A percentile compares a stretch with the other conserved stretches of the same genome.
Conservation (phyloP, 2,329 filamentous ascomycete species). For the Colletotrichum sublineola region DNA sequence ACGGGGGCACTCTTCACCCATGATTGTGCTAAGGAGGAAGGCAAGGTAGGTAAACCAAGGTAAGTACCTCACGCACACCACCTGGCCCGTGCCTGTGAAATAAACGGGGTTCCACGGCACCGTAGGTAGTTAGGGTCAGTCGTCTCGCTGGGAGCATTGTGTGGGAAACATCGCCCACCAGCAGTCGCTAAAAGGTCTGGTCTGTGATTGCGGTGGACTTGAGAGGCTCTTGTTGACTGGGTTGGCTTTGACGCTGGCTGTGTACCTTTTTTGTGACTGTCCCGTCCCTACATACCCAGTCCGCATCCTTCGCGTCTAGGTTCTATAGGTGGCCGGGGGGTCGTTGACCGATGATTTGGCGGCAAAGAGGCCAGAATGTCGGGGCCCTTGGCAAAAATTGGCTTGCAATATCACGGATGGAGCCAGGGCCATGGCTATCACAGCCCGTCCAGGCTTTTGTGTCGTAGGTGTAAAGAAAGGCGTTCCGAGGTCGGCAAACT, state of each 20-base stretch:
- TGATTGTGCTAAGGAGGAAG: neutral
- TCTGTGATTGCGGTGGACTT: constrained; percentile 16
- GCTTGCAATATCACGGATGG: neutral
- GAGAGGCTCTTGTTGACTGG: constrained; percentile 17
- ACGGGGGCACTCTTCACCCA: neutral
- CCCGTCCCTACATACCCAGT: constrained; percentile 5
- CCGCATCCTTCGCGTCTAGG: neutral
- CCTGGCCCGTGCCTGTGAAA: neutral
- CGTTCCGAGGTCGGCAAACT: constrained; percentile 11
- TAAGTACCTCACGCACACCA: neutral
- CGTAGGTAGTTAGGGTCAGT: neutral
- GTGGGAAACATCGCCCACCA: neutral
- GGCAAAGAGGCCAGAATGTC: neutral
- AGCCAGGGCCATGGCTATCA: neutral
- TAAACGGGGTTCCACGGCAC: constrained; percentile 19
- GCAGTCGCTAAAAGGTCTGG: constrained; percentile 25
- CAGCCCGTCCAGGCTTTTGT: neutral
- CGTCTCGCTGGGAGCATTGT: constrained; percentile 17
- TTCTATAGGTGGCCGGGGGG: neutral
- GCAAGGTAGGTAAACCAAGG: neutral
- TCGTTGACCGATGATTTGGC: constrained; percentile 25
- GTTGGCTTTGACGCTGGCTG: constrained; percentile 24
- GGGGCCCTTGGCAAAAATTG: neutral
- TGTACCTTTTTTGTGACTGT: constrained; percentile 5
- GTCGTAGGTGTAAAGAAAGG: neutral